Base-by-base conservation (phyloP, 1,284 basidiomycete species). In the Irpex sp. region DNA sequence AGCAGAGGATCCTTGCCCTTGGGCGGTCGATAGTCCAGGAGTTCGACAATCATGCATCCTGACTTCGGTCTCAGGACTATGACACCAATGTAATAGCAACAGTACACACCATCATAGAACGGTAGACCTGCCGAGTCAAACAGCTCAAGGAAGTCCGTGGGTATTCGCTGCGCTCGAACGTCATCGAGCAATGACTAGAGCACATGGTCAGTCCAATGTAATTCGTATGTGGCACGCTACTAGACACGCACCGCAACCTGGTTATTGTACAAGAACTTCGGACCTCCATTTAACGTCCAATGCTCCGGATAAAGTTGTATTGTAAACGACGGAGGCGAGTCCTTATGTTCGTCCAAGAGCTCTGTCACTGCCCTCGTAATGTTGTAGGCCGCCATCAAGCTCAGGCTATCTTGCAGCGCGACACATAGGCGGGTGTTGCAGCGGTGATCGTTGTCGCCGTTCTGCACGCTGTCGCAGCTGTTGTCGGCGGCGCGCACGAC, bases 11-110 rank as follows among this genome's bases (percentile, higher is more conserved):
- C 86, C 61, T 81, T 85, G 60, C 72, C 74, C 71, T 77, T 82
- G 61, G 81, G 78, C 15, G 86, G 84, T 9, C 89, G 80, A 69
- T 89, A 89, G 71, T 93, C 90, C 47, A 89, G 76, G 13, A 93
- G 78, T 70, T 93, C 91, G 2, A 92, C 91, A 63, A 93, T 82
- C 81, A 93, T 84, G 69, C 90, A 92, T 40, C 91, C 91, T 93
- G 61, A 0, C 0, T 57, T 3, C 60, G 58, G 36, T 40, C 49
- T 13, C 57, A 3, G 34, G 9, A 19, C 11, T 57, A 62, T 64
- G 26, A 49, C 40, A 17, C 3, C 31, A 37, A 55, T 51, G n/a
- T 15, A 51, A 3, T 13, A 5, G 26, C 21, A 26, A 17, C 34
- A 36, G 15, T 21, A 36, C 44, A 26, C 55, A 91, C 91, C 91